Conservation (phyloP, 768 basidiomycete species). For the Trametes coccinea region DNA sequence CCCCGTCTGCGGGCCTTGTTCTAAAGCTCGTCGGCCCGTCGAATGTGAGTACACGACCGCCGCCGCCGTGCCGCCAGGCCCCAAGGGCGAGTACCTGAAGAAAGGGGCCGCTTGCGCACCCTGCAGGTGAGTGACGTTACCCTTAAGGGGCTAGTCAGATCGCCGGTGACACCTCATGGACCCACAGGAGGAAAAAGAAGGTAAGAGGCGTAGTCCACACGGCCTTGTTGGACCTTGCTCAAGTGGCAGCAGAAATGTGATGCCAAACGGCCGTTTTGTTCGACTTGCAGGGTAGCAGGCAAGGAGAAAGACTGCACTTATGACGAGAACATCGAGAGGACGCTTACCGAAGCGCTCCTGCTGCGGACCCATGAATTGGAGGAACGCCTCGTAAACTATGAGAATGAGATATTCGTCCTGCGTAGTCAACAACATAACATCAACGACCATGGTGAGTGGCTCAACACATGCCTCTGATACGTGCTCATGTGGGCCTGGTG, state of each 20-base stretch:
- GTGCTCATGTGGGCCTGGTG: background rate
- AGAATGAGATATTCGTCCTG: slow-evolving; percentile 12
- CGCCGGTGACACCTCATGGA: background rate
- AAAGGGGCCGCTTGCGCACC: slow-evolving; percentile 30
- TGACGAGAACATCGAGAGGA: slow-evolving; percentile 26
- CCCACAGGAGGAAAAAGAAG: slow-evolving; percentile 30
- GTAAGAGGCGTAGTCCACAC: background rate
- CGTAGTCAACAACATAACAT: background rate
- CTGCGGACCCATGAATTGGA: slow-evolving; percentile 24
- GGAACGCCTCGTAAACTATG: slow-evolving; percentile 22
- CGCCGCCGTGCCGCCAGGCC: slow-evolving; percentile 9
- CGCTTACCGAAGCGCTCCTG: slow-evolving; percentile 22
- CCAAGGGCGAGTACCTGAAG: slow-evolving; percentile 27
- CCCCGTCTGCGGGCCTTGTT: slow-evolving; percentile 29
- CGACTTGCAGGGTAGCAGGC: slow-evolving; percentile 28
- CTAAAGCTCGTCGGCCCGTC: slow-evolving; percentile 26
- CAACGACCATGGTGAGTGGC: background rate
- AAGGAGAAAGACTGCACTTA: slow-evolving; percentile 28
- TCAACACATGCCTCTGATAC: background rate
- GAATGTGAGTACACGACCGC: slow-evolving; percentile 23
- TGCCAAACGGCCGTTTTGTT: slow-evolving; percentile 27
- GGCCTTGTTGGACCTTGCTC: background rate
- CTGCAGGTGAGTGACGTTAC: slow-evolving; percentile 21
- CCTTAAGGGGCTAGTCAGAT: background rate
- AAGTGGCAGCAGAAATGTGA: slow-evolving; percentile 27